Percentiles rank a stretch among this genome's conserved stretches.
phyloP scores from a whole-genome alignment of 1,284 basidiomycete species.

The Fistulina hepatica region DNA sequence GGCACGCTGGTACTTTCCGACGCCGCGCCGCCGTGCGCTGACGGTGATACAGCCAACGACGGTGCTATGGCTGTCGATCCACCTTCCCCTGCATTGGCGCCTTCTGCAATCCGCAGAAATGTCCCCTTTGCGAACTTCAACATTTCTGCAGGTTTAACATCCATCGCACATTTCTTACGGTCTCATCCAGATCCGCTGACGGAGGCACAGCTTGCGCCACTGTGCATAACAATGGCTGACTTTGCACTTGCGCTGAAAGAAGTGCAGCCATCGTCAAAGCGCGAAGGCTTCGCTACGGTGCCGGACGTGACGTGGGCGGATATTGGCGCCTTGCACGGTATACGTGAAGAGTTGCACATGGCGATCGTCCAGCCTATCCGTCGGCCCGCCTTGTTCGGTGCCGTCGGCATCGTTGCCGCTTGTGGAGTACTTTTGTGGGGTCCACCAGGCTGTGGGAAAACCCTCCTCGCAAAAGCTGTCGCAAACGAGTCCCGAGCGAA shows the following conservation, averaged over 20 bases:
- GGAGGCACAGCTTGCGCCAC: conserved; percentile 62
- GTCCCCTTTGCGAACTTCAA: conserved; percentile 31
- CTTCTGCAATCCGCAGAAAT: conserved; percentile 32
- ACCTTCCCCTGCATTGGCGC: conserved; percentile 7
- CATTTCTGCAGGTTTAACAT: conserved; percentile 31
- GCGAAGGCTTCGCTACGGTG: conserved; percentile 95
- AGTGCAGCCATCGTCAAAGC: conserved; percentile 91
- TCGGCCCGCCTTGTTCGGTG: conserved; percentile 79
- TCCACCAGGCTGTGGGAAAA: conserved; percentile 96
- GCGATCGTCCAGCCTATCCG: conserved; percentile 93
- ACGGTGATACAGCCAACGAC: conserved; percentile 30
- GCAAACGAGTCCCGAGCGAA: conserved; percentile 92
- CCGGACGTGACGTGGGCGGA: conserved; percentile 95
- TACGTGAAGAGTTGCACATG: conserved; percentile 91
- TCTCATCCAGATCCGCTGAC: conserved; percentile 77
- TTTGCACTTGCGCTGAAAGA: conserved; percentile 74
- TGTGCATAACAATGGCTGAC: conserved; percentile 74
- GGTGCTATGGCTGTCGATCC: conserved; percentile 42
- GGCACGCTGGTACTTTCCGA: conserved; percentile 49
- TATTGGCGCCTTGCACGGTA: conserved; percentile 82
- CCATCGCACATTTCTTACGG: conserved; percentile 83
- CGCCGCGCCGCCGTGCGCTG: no score
- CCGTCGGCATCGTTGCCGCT: conserved; percentile 78
- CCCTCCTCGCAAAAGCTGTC: conserved; percentile 90
- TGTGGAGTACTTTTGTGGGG: conserved; percentile 97